Percentiles rank a stretch among this genome's conserved stretches.
Conservation (phyloP, 2,329 filamentous ascomycete species). For the Claviceps quebecensis region DNA sequence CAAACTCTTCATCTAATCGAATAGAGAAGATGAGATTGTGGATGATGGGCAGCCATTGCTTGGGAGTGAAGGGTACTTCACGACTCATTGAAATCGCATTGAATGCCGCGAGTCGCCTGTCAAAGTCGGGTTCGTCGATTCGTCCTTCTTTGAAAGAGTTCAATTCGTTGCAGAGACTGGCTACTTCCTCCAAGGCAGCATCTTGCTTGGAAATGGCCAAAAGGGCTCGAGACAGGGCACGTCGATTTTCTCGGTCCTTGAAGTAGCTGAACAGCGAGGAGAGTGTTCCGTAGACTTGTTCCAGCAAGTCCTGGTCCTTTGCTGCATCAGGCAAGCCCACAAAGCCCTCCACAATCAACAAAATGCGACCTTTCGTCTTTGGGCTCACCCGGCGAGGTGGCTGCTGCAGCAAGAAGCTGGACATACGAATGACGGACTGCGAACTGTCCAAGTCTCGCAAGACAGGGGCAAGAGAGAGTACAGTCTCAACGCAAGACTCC, state of each 20-base stretch:
- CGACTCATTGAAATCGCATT: slow-evolving; percentile 50
- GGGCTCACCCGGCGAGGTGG: slow-evolving; percentile 73
- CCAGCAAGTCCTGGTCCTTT: slow-evolving; percentile 33
- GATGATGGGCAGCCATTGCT: slow-evolving; percentile 76
- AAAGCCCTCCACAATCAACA: slow-evolving; percentile 71
- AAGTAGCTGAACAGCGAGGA: slow-evolving; percentile 83
- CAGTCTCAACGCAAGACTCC: slow-evolving; percentile 62
- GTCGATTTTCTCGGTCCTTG: slow-evolving; percentile 64
- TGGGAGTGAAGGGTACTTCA: slow-evolving; percentile 45
- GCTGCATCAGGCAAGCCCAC: slow-evolving; percentile 44
- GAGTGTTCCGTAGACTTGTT: slow-evolving; percentile 57
- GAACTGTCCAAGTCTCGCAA: slow-evolving; percentile 56
- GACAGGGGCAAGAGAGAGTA: slow-evolving; percentile 61
- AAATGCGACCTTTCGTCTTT: slow-evolving; percentile 65
- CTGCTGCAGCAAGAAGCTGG: slow-evolving; percentile 68
- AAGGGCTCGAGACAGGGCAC: slow-evolving; percentile 60
- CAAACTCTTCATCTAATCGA: slow-evolving; percentile 74
- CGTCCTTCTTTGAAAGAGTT: slow-evolving; percentile 63
- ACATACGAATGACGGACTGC: slow-evolving; percentile 64
- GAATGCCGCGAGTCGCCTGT: slow-evolving; percentile 66
- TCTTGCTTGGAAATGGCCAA: slow-evolving; percentile 54
- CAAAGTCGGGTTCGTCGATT: slow-evolving; percentile 80
- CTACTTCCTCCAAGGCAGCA: slow-evolving; percentile 44
- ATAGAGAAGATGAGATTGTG: slow-evolving; percentile 86
- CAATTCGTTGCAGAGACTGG: slow-evolving; percentile 59